phyloP scores from a whole-genome alignment of 192 early-diverging fungal genomes.

The Gaertneriomyces semiglobifer region DNA sequence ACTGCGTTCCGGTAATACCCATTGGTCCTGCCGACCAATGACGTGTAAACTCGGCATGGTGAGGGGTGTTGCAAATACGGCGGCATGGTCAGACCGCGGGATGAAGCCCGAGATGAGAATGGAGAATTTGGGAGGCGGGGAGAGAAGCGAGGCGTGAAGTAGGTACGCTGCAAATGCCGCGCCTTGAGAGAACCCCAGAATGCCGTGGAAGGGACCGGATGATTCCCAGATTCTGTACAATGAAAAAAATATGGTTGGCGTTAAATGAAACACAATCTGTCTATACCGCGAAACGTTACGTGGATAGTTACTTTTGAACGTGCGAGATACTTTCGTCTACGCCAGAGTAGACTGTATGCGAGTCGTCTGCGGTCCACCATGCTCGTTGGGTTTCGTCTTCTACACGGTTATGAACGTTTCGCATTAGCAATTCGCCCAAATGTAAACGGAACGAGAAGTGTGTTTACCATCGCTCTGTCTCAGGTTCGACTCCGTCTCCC shows the following conservation, averaged over 20 bases:
- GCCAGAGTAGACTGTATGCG: conserved; percentile 25
- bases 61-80: conserved; percentile 1
- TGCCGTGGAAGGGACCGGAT: conserved; percentile 44
- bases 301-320: conserved; percentile 19
- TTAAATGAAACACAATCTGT: too few species aligned
- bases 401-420: not conserved
- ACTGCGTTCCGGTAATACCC: conserved; percentile 27
- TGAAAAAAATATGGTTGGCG: not conserved
- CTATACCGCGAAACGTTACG: not conserved
- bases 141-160: conserved; percentile 25
- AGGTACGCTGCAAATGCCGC: conserved; percentile 36
- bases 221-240: conserved; percentile 29
- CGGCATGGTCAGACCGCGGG: conserved; percentile 12
- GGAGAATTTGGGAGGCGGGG: conserved; percentile 29
- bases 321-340: conserved; percentile 32
- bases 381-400: conserved; percentile 24
- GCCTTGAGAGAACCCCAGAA: conserved; percentile 50
- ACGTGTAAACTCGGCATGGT: conserved; percentile 35
- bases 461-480: not conserved
- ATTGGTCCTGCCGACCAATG: conserved; percentile 28
- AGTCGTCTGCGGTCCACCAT: conserved; percentile 33
- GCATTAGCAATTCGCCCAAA: too few species aligned
- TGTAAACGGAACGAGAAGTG: not conserved
- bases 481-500: not conserved
- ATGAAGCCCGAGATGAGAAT: conserved; percentile 39